Conservation (phyloP, 345 rosid species). For the Populus tremula region DNA sequence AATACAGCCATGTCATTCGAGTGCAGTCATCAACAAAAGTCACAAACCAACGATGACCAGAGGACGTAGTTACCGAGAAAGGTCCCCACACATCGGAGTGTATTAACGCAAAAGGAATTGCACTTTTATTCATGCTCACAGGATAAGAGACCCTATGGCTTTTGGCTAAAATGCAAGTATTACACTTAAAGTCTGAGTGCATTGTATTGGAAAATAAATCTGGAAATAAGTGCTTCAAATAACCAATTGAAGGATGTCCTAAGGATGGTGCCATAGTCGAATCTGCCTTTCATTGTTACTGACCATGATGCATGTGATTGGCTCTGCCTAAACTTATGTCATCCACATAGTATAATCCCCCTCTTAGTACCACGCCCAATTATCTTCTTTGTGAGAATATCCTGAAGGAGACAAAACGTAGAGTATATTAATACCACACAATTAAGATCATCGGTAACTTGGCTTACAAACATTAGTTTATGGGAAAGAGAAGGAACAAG, state of each 20-base stretch:
- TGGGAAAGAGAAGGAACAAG: too few species aligned
- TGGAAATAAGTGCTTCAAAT: neutral
- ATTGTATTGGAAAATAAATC: neutral
- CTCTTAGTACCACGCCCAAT: too few species aligned
- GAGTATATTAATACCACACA: too few species aligned
- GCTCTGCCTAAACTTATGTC: neutral
- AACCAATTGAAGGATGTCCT: slow-evolving; percentile 4
- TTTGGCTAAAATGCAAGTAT: neutral
- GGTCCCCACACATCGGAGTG: slow-evolving; percentile 5
- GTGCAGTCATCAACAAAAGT: slow-evolving; percentile 11
- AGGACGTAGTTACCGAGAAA: neutral
- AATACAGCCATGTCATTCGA: slow-evolving; percentile 6
- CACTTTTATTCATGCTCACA: neutral
- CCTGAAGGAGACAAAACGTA: too few species aligned
- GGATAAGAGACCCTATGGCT: neutral
- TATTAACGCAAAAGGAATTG: neutral
- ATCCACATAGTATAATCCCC: neutral
- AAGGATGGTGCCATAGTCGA: neutral
- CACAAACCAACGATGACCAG: neutral
- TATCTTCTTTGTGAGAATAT: too few species aligned
- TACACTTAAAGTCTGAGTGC: neutral
- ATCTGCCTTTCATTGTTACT: neutral
- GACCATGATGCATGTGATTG: neutral
- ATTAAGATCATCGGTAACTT: too few species aligned
- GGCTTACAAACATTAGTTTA: too few species aligned